A percentile compares a stretch with the other conserved stretches of the same genome.
Conservation (phyloP, 805 yeast species). For the Saccharomycodes ludwigii region DNA sequence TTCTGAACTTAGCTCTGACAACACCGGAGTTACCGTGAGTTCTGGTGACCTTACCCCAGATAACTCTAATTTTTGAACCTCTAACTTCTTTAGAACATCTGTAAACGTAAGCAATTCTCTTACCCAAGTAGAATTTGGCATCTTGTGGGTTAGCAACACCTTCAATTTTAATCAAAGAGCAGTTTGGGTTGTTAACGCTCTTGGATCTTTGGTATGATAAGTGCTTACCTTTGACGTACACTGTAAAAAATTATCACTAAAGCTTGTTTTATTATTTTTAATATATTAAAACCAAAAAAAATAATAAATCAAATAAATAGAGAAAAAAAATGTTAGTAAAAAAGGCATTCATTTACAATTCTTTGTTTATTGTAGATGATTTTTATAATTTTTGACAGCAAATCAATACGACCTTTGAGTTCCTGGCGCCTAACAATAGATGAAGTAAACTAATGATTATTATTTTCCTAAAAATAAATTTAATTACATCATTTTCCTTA, state of each 20-base stretch:
- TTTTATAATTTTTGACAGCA: no score
- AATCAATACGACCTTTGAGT: no score
- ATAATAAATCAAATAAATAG: not conserved
- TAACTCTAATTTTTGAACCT: constrained; percentile 98
- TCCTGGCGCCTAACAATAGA: no score
- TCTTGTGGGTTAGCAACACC: constrained; percentile 87
- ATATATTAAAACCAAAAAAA: not conserved
- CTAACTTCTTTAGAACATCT: constrained; percentile 95
- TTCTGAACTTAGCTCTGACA: constrained; percentile 97
- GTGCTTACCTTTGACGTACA: constrained; percentile 99
- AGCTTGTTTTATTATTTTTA: not conserved
- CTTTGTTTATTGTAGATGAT: not conserved
- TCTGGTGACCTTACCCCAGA: constrained; percentile 99
- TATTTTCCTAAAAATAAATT: no score
- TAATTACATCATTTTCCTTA: no score
- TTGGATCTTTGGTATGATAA: constrained; percentile 99
- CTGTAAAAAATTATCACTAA: constrained; percentile 27
- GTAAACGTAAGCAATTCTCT: constrained; percentile 99
- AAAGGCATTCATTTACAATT: not conserved
- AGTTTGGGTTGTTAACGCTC: constrained; percentile 95
- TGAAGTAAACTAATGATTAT: no score
- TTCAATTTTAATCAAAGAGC: constrained; percentile 93
- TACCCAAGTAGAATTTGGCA: constrained; percentile 98
- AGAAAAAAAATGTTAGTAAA: not conserved
- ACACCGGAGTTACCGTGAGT: constrained; percentile 98